Base-by-base conservation (phyloP, 176 grass and related monocot genomes). In the Oryza glaberrima region DNA sequence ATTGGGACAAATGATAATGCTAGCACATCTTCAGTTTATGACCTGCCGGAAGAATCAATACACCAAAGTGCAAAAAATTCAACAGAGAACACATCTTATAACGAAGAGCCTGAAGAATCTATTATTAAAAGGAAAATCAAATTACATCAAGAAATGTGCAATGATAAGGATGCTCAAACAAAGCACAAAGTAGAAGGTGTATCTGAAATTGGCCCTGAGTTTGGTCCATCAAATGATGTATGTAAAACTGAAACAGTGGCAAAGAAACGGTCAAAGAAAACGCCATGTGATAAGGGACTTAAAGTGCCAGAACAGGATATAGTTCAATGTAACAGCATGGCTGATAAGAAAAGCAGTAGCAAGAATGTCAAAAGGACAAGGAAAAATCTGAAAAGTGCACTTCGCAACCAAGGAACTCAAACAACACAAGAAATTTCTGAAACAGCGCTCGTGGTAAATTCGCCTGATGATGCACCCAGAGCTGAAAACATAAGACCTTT, bases 261-360 rank as follows among this genome's bases (percentile, higher is more conserved):
- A 36, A 30, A 34, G 70, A 87, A 87, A 76, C 47, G 36, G 35
- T 71, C 23, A 28, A 87, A 87, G 17, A 76, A 76, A 81, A 71
- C 69, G 36, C 35, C 75, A 56, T 58, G 9, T 9, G 49, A 87
- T 61, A 25, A 69, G 47, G 40, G 54, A 35, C 54, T 46, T 83
- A 40, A 20, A 56, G 45, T 68, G 46, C 5, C 20, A 19, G 72
- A 40, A 87, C 63, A 65, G 35, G 35, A 87, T 69, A 72, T 38
- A 75, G 23, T 19, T 81, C 63, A 76, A 54, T 61, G 51, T 76
- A 69, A 36, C 30, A 67, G 58, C 23, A 60, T 76, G 47, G 48
- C 60, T 76, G 78, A 43, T 87, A 47, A 68, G 48, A 65, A 32
- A 47, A 87, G 68, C 15, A 60, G 28, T 41, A 69, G 11, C 23